Evolutionary conservation across 1,284 basidiomycete species (phyloP).

Genomic region (Malassezia psittaci): DNA sequence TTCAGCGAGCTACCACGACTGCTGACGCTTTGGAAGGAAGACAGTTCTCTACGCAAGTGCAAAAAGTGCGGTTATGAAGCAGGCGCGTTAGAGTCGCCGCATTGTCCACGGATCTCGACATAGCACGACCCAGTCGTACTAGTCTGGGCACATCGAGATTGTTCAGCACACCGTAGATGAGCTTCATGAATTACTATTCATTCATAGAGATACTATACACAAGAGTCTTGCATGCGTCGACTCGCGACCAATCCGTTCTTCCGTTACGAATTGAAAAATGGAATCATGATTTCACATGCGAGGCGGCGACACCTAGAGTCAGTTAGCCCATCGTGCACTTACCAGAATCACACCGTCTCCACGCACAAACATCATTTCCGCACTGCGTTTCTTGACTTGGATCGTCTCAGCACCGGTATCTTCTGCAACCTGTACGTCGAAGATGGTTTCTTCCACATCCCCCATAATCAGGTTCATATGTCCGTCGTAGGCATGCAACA

Average conservation of each 20-base stretch:
- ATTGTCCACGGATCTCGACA: not conserved
- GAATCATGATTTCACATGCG: not conserved
- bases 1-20: constrained; percentile 87
- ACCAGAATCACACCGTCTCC: constrained; percentile 54
- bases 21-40: constrained; percentile 52
- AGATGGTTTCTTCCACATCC: constrained; percentile 73
- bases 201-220: constrained; percentile 2
- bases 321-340: constrained; percentile 12
- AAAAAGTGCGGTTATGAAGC: constrained; percentile 9
- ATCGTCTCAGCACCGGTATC: constrained; percentile 50
- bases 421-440: constrained; percentile 48
- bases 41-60: constrained; percentile 29
- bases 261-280: too few species aligned
- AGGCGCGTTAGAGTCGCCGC: not conserved
- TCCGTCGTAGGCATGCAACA: constrained; percentile 91
- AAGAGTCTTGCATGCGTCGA: too few species aligned
- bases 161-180: too few species aligned
- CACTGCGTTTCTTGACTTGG: constrained; percentile 71
- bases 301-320: constrained; percentile 11
- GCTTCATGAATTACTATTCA: not conserved
- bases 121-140: not conserved
- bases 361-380: constrained; percentile 96
- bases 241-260: too few species aligned
- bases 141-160: not conserved
- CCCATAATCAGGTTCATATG: constrained; percentile 99